Evolutionary conservation across 371 early-diverging fungal genomes (phyloP).

Genomic region (Apophysomyces sp.): DNA sequence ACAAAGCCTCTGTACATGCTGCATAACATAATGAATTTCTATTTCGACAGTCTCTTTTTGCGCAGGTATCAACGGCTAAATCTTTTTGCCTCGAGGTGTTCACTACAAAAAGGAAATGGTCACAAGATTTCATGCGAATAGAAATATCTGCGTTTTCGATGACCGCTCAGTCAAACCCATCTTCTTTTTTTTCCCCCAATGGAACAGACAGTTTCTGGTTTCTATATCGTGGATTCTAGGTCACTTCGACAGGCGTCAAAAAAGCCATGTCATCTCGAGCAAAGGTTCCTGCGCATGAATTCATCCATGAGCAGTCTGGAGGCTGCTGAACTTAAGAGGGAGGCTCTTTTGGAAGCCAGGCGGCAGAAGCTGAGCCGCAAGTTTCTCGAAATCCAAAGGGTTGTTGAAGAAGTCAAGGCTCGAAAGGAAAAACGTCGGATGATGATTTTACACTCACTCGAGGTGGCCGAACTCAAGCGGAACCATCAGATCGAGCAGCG

Average conservation of each 20-base stretch:
- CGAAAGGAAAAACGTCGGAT: conserved; percentile 22
- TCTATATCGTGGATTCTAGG: conserved; percentile 22
- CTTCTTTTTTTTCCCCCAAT: conserved; percentile 7
- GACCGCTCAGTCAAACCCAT: not conserved
- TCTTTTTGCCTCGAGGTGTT: not conserved
- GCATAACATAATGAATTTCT: too few relatives aligned
- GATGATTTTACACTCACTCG: conserved; percentile 27
- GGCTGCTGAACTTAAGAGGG: conserved; percentile 31
- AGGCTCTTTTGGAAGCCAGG: conserved; percentile 32
- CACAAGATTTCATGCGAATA: not conserved
- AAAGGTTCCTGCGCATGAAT: conserved; percentile 30
- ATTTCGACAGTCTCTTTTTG: too few relatives aligned
- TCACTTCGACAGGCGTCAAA: conserved; percentile 25
- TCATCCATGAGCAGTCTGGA: conserved; percentile 8
- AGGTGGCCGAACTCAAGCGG: conserved; percentile 39
- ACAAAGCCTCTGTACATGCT: too few relatives aligned
- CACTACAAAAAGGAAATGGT: not conserved
- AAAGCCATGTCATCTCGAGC: conserved; percentile 36
- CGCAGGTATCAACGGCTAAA: not conserved
- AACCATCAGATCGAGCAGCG: conserved; percentile 37
- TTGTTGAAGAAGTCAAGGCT: conserved; percentile 28
- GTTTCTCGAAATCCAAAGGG: conserved; percentile 28
- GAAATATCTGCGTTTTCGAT: not conserved
- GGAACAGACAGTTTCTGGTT: conserved; percentile 15
- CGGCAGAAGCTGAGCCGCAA: conserved; percentile 25